A percentile compares a stretch with the other conserved stretches of the same genome.
These are phyloP conservation scores for Lithocarpus polystachyus DNA, from an alignment of 306 rosid genomes.

Conservation along the genomic window DNA sequence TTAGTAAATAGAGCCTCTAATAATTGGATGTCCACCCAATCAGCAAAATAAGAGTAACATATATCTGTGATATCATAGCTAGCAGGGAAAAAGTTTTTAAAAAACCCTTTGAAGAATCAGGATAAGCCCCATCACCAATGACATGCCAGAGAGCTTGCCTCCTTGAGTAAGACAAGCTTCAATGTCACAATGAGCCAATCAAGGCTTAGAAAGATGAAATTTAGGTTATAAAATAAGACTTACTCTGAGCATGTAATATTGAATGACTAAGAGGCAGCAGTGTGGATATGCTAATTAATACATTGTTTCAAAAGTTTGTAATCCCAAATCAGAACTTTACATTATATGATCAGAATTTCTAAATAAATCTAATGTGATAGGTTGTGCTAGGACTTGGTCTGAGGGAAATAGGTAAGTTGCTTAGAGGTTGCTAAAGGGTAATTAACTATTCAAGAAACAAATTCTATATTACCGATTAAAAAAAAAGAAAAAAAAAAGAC, in stretches of 20 bases:
- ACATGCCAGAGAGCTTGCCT: constrained; percentile 63
- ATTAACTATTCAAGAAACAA: too few relatives aligned
- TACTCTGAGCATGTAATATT: too few relatives aligned
- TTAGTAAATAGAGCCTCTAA: neutral
- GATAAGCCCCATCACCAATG: constrained; percentile 32
- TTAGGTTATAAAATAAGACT: neutral
- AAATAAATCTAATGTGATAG: too few relatives aligned
- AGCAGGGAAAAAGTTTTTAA: neutral
- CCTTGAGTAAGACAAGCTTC: constrained; percentile 55
- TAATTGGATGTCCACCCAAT: neutral
- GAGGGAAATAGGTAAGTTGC: too few relatives aligned
- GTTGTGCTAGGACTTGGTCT: too few relatives aligned
- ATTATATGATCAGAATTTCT: too few relatives aligned
- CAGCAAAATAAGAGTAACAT: neutral
- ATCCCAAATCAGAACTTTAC: too few relatives aligned
- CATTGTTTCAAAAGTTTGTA: too few relatives aligned
- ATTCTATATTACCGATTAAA: too few relatives aligned
- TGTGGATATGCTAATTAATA: neutral
- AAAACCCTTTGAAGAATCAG: constrained; percentile 36
- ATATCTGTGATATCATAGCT: neutral
- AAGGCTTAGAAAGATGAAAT: neutral
- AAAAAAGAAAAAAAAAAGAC: too few relatives aligned
- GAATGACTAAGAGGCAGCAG: neutral
- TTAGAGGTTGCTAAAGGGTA: too few relatives aligned
- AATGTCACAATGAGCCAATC: constrained; percentile 28